These are phyloP conservation scores for Boletus albobrunnescens DNA, from an alignment of 1,284 basidiomycete genomes.

Conservation along the genomic window DNA sequence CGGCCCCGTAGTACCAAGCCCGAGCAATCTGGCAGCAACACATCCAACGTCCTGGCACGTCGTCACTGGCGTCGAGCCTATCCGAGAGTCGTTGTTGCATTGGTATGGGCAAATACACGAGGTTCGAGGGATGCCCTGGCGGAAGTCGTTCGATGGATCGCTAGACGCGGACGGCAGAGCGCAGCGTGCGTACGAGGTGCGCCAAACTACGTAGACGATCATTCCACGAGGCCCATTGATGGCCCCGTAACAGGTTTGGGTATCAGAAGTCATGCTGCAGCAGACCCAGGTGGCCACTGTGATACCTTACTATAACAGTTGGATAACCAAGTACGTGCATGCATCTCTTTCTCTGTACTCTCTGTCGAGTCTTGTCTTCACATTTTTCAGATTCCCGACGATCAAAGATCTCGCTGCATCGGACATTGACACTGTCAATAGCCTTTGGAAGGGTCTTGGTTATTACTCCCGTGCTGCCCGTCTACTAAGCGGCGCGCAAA, in stretches of 20 bases:
- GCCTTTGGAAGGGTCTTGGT: conserved; percentile 86
- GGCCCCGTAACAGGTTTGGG: conserved; percentile 60
- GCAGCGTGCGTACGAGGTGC: conserved; percentile 78
- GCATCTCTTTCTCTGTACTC: neutral
- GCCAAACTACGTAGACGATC: neutral
- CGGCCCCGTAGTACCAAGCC: neutral
- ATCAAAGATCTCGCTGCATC: conserved; percentile 71
- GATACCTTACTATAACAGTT: conserved; percentile 83
- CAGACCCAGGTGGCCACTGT: conserved; percentile 92
- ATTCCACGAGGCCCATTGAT: neutral
- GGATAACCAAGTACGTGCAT: conserved; percentile 69
- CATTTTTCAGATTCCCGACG: conserved; percentile 77
- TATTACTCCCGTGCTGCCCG: conserved; percentile 88
- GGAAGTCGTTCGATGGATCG: conserved; percentile 60
- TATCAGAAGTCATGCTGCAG: conserved; percentile 96
- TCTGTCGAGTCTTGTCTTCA: neutral
- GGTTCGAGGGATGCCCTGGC: conserved; percentile 81
- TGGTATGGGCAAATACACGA: conserved; percentile 70
- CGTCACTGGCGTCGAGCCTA: conserved; percentile 32
- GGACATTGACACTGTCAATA: conserved; percentile 82
- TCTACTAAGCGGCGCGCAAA: conserved; percentile 75
- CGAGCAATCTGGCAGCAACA: neutral
- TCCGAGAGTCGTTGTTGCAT: conserved; percentile 47
- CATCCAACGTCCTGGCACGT: conserved; percentile 36
- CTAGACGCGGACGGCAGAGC: conserved; percentile 50